These are phyloP conservation scores for Cucumis variabilis DNA, from an alignment of 331 rosid species.

Conservation along the genomic window DNA sequence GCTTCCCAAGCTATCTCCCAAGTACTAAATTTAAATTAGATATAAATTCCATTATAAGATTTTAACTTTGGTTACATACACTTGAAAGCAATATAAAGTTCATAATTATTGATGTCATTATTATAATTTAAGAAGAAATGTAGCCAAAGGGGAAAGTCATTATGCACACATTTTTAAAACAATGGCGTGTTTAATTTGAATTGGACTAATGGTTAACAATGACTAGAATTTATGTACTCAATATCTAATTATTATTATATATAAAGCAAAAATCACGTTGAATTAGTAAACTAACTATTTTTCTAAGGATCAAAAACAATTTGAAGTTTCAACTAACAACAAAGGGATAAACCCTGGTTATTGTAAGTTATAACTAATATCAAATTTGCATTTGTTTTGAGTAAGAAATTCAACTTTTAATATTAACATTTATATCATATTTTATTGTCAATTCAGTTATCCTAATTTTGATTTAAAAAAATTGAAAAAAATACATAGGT, in stretches of 20 bases:
- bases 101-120: background rate
- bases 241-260: too few species aligned
- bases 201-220: background rate
- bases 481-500: too few species aligned
- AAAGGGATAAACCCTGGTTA: too few species aligned
- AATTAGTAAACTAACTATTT: background rate
- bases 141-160: background rate
- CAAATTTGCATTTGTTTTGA: too few species aligned
- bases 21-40: background rate
- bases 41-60: background rate
- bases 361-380: too few species aligned
- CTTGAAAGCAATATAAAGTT: constrained; percentile 13
- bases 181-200: background rate
- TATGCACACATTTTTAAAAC: background rate
- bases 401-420: too few species aligned
- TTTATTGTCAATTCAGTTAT: too few species aligned
- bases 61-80: background rate
- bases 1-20: background rate
- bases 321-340: too few species aligned
- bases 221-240: background rate
- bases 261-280: background rate
- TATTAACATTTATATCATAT: too few species aligned
- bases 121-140: background rate
- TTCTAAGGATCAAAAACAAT: too few species aligned
- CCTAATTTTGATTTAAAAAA: too few species aligned